Conservation (phyloP, 2,329 filamentous ascomycete species). For the Geosmithia putterillii region DNA sequence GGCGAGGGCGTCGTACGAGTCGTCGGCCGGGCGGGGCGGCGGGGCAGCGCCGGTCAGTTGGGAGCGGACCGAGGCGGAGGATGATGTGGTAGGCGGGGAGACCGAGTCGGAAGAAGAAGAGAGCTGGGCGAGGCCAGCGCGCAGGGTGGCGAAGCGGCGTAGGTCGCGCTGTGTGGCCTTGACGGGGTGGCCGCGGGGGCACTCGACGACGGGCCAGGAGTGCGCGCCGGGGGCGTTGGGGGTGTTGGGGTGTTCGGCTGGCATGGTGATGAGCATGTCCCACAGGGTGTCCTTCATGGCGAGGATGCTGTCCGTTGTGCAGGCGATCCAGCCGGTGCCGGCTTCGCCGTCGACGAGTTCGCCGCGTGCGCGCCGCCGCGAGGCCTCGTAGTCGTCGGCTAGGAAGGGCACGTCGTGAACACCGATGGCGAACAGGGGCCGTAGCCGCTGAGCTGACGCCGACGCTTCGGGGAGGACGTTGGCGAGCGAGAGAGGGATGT, state of each 20-base stretch:
- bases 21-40: constrained; percentile 20
- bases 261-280: constrained; percentile 80
- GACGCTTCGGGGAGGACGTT: constrained; percentile 54
- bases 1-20: constrained; percentile 41
- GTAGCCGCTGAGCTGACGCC: constrained; percentile 48
- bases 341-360: constrained; percentile 30
- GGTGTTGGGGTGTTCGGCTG: constrained; percentile 45
- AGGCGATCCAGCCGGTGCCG: constrained; percentile 74
- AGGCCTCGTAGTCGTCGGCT: constrained; percentile 43
- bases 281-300: constrained; percentile 77
- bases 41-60: constrained; percentile 6
- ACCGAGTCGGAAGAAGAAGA: constrained; percentile 12
- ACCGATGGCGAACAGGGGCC: constrained; percentile 84
- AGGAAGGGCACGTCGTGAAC: constrained; percentile 84
- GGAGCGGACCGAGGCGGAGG: constrained; percentile 11
- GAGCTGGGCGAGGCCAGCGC: constrained; percentile 45
- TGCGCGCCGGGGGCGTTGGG: constrained; percentile 40
- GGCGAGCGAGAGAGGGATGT: constrained; percentile 63
- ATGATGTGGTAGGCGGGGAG: constrained; percentile 1
- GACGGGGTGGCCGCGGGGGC: constrained; percentile 48
- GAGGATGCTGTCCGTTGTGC: constrained; percentile 89
- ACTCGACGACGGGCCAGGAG: constrained; percentile 67
- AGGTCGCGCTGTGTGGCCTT: constrained; percentile 87
- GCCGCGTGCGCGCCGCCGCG: constrained; percentile 21
- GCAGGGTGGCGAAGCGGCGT: constrained; percentile 62